phyloP scores from a whole-genome alignment of 1,284 basidiomycete species.

The Grifola frondosa region DNA sequence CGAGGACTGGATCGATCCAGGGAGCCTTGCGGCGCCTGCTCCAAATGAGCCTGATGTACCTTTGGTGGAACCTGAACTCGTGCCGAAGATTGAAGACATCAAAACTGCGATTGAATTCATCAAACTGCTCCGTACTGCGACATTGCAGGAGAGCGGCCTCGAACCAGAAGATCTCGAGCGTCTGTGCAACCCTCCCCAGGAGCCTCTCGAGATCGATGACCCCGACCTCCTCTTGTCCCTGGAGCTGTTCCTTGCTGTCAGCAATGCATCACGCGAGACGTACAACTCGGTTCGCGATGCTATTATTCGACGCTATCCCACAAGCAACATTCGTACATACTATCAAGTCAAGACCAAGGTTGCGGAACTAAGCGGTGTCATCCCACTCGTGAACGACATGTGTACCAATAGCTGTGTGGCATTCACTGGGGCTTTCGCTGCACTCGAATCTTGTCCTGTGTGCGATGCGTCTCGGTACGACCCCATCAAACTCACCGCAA shows the following conservation, averaged over 20 bases:
- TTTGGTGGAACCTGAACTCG: no score
- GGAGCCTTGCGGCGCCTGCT: no score
- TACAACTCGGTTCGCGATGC: constrained; percentile 7
- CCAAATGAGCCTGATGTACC: no score
- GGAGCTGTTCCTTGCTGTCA: neutral
- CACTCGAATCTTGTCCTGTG: constrained; percentile 19
- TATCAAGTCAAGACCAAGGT: constrained; percentile 22
- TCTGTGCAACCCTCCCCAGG: neutral
- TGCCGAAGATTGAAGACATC: neutral
- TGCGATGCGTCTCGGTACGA: constrained; percentile 15
- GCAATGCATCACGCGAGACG: neutral
- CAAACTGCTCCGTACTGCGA: neutral
- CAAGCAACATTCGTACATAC: constrained; percentile 24
- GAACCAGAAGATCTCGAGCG: neutral
- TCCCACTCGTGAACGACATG: constrained; percentile 30
- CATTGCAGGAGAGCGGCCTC: constrained; percentile 1
- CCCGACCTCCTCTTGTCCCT: neutral
- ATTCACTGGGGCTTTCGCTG: constrained; percentile 31
- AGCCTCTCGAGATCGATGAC: neutral
- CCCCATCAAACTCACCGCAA: neutral
- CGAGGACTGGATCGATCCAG: no score
- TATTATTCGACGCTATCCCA: constrained; percentile 14
- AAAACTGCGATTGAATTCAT: neutral
- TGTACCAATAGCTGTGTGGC: constrained; percentile 34
- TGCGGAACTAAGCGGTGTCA: constrained; percentile 27